Base-by-base conservation (phyloP, 768 basidiomycete genomes). In the Phylloporus sp. region DNA sequence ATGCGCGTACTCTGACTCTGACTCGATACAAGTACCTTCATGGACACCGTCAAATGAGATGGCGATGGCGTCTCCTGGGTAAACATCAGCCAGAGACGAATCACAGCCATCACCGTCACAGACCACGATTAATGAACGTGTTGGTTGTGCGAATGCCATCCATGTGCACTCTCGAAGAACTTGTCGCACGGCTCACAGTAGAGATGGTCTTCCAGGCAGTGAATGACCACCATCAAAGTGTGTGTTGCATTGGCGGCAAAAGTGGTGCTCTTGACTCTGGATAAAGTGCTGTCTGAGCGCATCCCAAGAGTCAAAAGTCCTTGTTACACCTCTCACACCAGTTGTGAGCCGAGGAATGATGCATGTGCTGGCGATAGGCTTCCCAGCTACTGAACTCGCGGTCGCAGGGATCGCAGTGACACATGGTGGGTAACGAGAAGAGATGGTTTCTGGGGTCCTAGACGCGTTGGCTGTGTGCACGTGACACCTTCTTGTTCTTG, bases 391-490 rank as follows among this genome's bases (percentile, higher is more conserved):
- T 15, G 15, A 32, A 32, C 12, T 32, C 5, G 8, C 31, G 31
- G 31, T 32, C 59, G 50, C 80, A 80, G 35, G 62, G 69, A 1
- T 65, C 58, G 49, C 77, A 78, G 44, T 66, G 59, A 40, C 45
- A 1, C 73, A 76, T 49, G 9, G 16, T 4, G 15, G 11, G 10
- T 10, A 8, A n/a, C 7, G 23, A n/a, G 22, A 7, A 22, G 16
- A 4, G 42, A 20, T 15, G 18, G 51, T 50, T 12, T 50, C 32
- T 12, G 62, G 64, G 67, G 68, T 70, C 69, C 46, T 20, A 69
- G 23, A 50, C 67, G 67, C 69, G 67, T 65, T 32, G 20, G 35
- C 32, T 20, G 15, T 45, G 15, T 2, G 13, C 69, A 70, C 64
- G 65, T 68, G 66, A 67, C 42, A 10, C 18, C 4, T 6, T n/a